Conservation (phyloP, 2,329 filamentous ascomycete genomes). For the Zymoseptoria passerinii region DNA sequence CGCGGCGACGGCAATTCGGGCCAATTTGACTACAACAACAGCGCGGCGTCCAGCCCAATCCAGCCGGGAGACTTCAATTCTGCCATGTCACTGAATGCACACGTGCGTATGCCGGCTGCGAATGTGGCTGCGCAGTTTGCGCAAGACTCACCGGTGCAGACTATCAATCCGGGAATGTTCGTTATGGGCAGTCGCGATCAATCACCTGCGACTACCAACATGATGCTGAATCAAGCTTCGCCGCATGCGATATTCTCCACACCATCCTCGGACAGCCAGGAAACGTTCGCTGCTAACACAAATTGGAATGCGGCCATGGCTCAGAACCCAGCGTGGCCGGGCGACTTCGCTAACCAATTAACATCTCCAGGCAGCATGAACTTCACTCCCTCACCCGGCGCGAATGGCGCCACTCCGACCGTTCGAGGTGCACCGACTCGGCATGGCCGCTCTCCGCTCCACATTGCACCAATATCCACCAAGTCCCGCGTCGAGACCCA, state of each 20-base stretch:
- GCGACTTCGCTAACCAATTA: constrained; percentile 25
- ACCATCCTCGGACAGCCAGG: constrained; percentile 29
- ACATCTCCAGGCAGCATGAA: constrained; percentile 26
- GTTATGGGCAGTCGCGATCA: constrained; percentile 25
- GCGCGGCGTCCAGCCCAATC: constrained; percentile 49
- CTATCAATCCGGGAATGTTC: constrained; percentile 30
- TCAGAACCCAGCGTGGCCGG: constrained; percentile 28
- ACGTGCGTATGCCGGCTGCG: constrained; percentile 16
- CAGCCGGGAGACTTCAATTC: constrained; percentile 23
- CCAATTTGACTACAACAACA: constrained; percentile 53
- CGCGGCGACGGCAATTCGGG: constrained; percentile 38
- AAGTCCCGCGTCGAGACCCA: constrained; percentile 97
- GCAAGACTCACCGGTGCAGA: constrained; percentile 26
- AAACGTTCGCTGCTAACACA: constrained; percentile 24
- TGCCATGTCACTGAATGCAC: constrained; percentile 23
- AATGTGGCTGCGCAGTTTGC: constrained; percentile 16
- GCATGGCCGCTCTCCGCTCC: constrained; percentile 25
- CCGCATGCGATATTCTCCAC: constrained; percentile 31
- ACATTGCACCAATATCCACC: constrained; percentile 31
- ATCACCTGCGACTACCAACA: constrained; percentile 22
- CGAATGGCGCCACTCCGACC: constrained; percentile 22
- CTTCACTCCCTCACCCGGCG: constrained; percentile 30
- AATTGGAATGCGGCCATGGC: constrained; percentile 20
- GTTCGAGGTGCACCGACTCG: constrained; percentile 8
- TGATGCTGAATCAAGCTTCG: constrained; percentile 27